Conservation (phyloP, 2,329 filamentous ascomycete species). For the Stachybotrys echinatus region DNA sequence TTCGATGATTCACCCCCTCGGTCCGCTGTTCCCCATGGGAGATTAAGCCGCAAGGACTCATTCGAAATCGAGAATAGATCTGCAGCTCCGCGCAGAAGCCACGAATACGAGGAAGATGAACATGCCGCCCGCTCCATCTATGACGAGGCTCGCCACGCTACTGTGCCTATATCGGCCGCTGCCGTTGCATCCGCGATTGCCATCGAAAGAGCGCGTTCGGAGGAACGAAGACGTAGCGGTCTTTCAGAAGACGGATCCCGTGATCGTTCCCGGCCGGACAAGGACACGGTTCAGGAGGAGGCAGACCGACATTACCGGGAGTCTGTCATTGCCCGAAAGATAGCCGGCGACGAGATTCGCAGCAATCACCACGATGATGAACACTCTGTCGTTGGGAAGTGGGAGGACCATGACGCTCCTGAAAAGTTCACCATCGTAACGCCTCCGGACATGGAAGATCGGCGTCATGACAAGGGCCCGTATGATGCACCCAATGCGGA, state of each 20-base stretch:
- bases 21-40: conserved; percentile 20
- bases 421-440: conserved; percentile 44
- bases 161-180: conserved; percentile 41
- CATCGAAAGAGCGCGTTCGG: conserved; percentile 31
- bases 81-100: conserved; percentile 20
- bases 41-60: conserved; percentile 44
- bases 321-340: conserved; percentile 46
- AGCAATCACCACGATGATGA: conserved; percentile 47
- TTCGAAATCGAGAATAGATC: conserved; percentile 37
- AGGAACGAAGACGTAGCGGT: conserved; percentile 23
- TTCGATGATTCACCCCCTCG: conserved; percentile 33
- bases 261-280: conserved; percentile 21
- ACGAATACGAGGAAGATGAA: conserved; percentile 31
- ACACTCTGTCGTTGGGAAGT: conserved; percentile 51
- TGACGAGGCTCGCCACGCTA: conserved; percentile 41
- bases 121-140: conserved; percentile 38
- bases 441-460: conserved; percentile 45
- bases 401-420: conserved; percentile 31
- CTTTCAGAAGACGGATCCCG: conserved; percentile 27
- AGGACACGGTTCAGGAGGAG: conserved; percentile 48
- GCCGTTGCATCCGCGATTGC: conserved; percentile 42
- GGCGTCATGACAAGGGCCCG: conserved; percentile 36
- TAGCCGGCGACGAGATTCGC: conserved; percentile 47
- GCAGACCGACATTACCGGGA: conserved; percentile 55
- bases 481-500: conserved; percentile 60